Percentiles rank a stretch among this genome's conserved stretches.
Evolutionary conservation across 768 basidiomycete species (phyloP).

Genomic region (Mycena polygramma): DNA sequence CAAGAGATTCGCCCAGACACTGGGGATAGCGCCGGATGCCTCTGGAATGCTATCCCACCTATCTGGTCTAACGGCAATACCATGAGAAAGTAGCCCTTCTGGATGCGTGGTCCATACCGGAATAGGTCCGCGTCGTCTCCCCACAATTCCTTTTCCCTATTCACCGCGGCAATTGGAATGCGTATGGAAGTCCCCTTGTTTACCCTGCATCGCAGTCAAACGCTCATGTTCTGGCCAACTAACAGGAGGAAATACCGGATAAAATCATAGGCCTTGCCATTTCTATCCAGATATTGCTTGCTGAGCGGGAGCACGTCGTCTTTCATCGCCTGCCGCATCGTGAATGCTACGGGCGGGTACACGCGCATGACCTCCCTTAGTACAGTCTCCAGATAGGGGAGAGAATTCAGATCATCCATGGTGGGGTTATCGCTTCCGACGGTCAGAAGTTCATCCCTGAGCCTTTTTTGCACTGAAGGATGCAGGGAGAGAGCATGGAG

Average conservation of each 20-base stretch:
- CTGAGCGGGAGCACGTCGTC: slow-evolving; percentile 23
- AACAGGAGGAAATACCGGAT: background rate
- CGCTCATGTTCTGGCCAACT: background rate
- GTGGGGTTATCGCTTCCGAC: slow-evolving; percentile 18
- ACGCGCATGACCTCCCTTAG: slow-evolving; percentile 9
- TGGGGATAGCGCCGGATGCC: background rate
- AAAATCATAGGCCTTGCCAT: slow-evolving; percentile 3
- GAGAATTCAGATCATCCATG: slow-evolving; percentile 22
- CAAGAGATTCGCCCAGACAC: slow-evolving; percentile 10
- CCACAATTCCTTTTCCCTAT: slow-evolving; percentile 6
- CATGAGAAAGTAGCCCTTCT: background rate
- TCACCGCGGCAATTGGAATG: slow-evolving; percentile 2
- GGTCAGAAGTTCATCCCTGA: slow-evolving; percentile 16
- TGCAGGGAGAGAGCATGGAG: slow-evolving; percentile 19
- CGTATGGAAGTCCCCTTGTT: slow-evolving; percentile 1
- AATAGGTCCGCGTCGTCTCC: slow-evolving; percentile 10
- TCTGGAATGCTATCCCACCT: background rate
- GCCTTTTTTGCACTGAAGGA: slow-evolving; percentile 1
- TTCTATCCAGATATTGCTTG: background rate
- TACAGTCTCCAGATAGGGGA: slow-evolving; percentile 58
- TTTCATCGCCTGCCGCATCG: slow-evolving; percentile 13
- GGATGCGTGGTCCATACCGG: background rate
- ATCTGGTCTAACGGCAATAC: background rate
- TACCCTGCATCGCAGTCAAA: background rate
- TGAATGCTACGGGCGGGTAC: slow-evolving; percentile 3